A percentile compares a stretch with the other conserved stretches of the same genome.
These are phyloP conservation scores for Stagonosporopsis tanaceti DNA, from an alignment of 2,329 filamentous ascomycete species.

Conservation along the genomic window DNA sequence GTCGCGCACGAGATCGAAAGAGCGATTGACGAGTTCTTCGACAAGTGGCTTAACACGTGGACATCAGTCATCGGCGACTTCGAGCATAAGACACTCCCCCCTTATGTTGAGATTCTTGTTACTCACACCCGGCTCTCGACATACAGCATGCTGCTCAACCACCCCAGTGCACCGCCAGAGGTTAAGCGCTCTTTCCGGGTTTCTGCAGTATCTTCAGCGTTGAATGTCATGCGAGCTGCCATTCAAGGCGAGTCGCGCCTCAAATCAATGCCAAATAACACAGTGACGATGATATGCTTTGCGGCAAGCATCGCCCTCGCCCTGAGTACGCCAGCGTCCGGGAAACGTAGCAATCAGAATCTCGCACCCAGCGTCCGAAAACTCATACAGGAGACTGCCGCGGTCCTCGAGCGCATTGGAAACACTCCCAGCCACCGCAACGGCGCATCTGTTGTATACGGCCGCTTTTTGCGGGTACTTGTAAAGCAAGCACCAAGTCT, in stretches of 20 bases:
- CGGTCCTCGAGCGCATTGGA: conserved; percentile 73
- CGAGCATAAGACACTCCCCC: conserved; percentile 65
- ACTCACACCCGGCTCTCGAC: conserved; percentile 77
- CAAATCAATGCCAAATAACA: conserved; percentile 81
- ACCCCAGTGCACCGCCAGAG: conserved; percentile 73
- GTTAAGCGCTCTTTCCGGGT: conserved; percentile 77
- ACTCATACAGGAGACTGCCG: conserved; percentile 69
- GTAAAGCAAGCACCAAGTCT: conserved; percentile 41
- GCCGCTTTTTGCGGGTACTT: conserved; percentile 61
- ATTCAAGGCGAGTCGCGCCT: conserved; percentile 75
- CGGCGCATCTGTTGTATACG: conserved; percentile 69
- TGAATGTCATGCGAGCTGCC: conserved; percentile 77
- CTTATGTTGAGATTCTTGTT: conserved; percentile 78
- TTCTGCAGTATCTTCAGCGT: conserved; percentile 72
- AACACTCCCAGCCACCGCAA: conserved; percentile 71
- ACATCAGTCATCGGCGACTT: conserved; percentile 32
- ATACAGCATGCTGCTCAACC: conserved; percentile 77
- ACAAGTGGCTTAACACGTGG: conserved; percentile 71
- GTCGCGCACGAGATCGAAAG: conserved; percentile 55
- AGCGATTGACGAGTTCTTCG: conserved; percentile 71
- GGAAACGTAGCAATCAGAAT: conserved; percentile 33
- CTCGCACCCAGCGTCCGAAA: conserved; percentile 47
- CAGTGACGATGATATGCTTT: conserved; percentile 80
- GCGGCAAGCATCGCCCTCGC: conserved; percentile 63
- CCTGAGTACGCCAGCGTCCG: conserved; percentile 47